These are phyloP conservation scores for Anisodus acutangulus DNA, from an alignment of 257 asterid genomes.

Conservation along the genomic window DNA sequence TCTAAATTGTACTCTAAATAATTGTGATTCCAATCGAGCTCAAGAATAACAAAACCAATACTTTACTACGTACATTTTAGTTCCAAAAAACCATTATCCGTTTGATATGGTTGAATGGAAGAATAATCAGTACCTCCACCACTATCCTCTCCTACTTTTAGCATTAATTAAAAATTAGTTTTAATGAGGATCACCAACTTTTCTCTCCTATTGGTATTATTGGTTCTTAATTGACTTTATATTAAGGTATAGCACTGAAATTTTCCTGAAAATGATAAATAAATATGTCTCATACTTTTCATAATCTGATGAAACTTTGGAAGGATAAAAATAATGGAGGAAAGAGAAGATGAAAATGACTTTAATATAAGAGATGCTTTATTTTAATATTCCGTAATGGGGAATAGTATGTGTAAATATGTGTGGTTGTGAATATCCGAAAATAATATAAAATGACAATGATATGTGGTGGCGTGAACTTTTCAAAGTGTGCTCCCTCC, in stretches of 20 bases:
- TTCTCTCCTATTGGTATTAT: neutral
- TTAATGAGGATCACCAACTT: neutral
- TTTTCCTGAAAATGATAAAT: neutral
- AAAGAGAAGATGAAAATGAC: slow-evolving; percentile 14
- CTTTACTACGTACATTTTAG: neutral
- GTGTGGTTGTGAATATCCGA: slow-evolving; percentile 3
- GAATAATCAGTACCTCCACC: slow-evolving; percentile 11
- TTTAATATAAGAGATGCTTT: neutral
- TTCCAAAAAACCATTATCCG: too few relatives aligned
- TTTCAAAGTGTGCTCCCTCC: slow-evolving; percentile 12
- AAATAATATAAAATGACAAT: neutral
- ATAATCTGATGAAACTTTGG: neutral
- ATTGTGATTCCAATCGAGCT: neutral
- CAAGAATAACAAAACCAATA: neutral
- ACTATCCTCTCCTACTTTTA: slow-evolving; percentile 11
- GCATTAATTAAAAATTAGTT: neutral
- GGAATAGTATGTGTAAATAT: neutral
- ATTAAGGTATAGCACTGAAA: neutral
- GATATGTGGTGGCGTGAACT: slow-evolving; percentile 13
- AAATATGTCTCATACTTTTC: slow-evolving; percentile 14
- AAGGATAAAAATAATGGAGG: slow-evolving; percentile 16
- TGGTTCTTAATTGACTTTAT: neutral
- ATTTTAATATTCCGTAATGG: neutral
- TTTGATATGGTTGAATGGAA: slow-evolving; percentile 9
- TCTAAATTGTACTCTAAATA: neutral